Percentiles rank a stretch among this genome's conserved stretches.
These are phyloP conservation scores for Gossypium bickii DNA, from an alignment of 345 rosid genomes.

Conservation along the genomic window DNA sequence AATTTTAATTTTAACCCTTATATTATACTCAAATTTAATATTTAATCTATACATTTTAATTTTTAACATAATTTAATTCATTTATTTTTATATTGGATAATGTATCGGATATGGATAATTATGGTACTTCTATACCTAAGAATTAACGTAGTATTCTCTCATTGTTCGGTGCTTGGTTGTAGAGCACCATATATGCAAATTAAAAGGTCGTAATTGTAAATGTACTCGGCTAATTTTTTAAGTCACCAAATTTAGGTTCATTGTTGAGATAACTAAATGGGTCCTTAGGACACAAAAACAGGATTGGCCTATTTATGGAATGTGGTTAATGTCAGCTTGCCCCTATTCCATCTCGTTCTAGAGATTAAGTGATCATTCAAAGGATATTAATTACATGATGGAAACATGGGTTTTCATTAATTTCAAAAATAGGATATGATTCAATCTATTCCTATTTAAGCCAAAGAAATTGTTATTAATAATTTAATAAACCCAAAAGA, in stretches of 20 bases:
- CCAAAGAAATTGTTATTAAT: no score
- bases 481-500: no score
- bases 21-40: no score
- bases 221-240: background rate
- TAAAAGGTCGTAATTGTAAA: background rate
- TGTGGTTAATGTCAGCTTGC: background rate
- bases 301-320: background rate
- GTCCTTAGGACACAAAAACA: background rate
- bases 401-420: background rate
- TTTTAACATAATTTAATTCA: no score
- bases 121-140: background rate
- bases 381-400: background rate
- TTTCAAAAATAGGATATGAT: background rate
- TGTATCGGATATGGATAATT: background rate
- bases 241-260: background rate
- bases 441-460: no score
- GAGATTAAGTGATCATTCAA: background rate
- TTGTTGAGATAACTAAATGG: background rate
- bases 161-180: background rate
- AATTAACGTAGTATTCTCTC: background rate
- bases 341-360: background rate
- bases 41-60: no score
- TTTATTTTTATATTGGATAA: no score
- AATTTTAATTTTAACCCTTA: no score
- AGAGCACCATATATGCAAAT: constrained; percentile 12